These are phyloP conservation scores for Yamadazyma membranifaciens DNA, from an alignment of 1,139 yeast genomes.

Conservation along the genomic window DNA sequence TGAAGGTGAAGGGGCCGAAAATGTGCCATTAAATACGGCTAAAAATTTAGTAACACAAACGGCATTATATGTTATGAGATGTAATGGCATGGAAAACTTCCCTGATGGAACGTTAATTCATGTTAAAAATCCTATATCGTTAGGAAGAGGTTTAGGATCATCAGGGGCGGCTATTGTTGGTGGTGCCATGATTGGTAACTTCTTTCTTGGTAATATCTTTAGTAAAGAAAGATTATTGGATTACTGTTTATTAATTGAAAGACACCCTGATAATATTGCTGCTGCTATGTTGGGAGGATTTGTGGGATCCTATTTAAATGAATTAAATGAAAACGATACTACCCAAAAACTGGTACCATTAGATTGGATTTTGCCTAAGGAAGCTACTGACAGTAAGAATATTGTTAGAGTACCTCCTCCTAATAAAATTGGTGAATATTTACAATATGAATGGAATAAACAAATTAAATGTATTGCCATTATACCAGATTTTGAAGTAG, in stretches of 20 bases:
- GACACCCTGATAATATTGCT: slow-evolving; percentile 97
- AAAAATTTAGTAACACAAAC: slow-evolving; percentile 86
- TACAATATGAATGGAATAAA: slow-evolving; percentile 79
- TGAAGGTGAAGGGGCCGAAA: slow-evolving; percentile 71
- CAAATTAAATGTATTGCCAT: slow-evolving; percentile 85
- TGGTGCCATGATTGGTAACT: slow-evolving; percentile 90
- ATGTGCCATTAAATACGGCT: slow-evolving; percentile 75
- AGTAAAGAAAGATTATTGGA: slow-evolving; percentile 83
- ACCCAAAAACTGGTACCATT: slow-evolving; percentile 79
- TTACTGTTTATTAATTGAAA: slow-evolving; percentile 92
- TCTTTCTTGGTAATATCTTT: slow-evolving; percentile 70
- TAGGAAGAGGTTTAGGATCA: slow-evolving; percentile 96
- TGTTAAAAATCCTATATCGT: slow-evolving; percentile 87
- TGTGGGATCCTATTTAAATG: slow-evolving; percentile 90
- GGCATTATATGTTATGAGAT: slow-evolving; percentile 85
- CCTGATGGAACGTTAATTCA: slow-evolving; percentile 83
- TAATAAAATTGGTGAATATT: slow-evolving; percentile 81
- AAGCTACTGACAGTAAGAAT: slow-evolving; percentile 63
- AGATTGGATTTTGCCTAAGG: slow-evolving; percentile 77
- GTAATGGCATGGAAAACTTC: slow-evolving; percentile 70
- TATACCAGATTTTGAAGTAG: slow-evolving; percentile 90
- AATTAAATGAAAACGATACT: slow-evolving; percentile 66
- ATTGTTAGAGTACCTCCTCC: slow-evolving; percentile 57
- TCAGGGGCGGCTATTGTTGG: slow-evolving; percentile 99
- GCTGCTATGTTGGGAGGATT: slow-evolving; percentile 99